Conservation (phyloP, 2,329 filamentous ascomycete genomes). For the Aspergillus latus region DNA sequence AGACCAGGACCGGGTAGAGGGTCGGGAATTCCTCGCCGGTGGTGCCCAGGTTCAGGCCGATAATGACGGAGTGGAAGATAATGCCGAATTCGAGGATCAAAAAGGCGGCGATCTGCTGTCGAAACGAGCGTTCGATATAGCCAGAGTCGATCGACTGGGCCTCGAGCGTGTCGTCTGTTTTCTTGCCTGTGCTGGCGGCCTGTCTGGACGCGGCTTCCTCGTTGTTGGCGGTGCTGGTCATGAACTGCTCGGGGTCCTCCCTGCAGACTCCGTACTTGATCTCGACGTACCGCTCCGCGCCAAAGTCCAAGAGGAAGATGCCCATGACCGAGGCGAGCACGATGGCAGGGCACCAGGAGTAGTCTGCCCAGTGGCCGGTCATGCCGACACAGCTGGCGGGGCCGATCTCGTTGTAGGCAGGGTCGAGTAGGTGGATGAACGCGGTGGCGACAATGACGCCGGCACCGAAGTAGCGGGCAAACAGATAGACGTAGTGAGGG, state of each 20-base stretch:
- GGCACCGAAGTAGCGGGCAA: slow-evolving; percentile 17
- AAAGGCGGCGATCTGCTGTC: slow-evolving; percentile 41
- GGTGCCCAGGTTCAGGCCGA: slow-evolving; percentile 63
- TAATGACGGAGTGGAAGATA: slow-evolving; percentile 65
- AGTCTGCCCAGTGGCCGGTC: slow-evolving; percentile 16
- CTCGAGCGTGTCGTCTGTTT: slow-evolving; percentile 6
- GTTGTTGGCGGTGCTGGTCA: slow-evolving; percentile 11
- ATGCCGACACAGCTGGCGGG: slow-evolving; percentile 17
- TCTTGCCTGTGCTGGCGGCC: not conserved
- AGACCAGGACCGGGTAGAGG: slow-evolving; percentile 61
- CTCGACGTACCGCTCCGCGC: slow-evolving; percentile 17
- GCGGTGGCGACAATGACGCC: slow-evolving; percentile 18
- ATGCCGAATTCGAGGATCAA: slow-evolving; percentile 60
- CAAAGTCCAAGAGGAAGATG: slow-evolving; percentile 18
- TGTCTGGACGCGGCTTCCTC: not conserved
- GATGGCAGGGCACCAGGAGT: slow-evolving; percentile 18
- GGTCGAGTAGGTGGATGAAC: slow-evolving; percentile 19
- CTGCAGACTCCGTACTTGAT: slow-evolving; percentile 14
- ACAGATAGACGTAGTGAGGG: slow-evolving; percentile 14
- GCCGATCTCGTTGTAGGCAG: slow-evolving; percentile 17
- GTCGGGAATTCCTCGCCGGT: slow-evolving; percentile 57
- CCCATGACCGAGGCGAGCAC: slow-evolving; percentile 13
- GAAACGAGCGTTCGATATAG: slow-evolving; percentile 31
- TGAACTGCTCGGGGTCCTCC: slow-evolving; percentile 13
- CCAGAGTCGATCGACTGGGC: not conserved